Base-by-base conservation (phyloP, 2,329 filamentous ascomycete genomes). In the Claviceps africana region DNA sequence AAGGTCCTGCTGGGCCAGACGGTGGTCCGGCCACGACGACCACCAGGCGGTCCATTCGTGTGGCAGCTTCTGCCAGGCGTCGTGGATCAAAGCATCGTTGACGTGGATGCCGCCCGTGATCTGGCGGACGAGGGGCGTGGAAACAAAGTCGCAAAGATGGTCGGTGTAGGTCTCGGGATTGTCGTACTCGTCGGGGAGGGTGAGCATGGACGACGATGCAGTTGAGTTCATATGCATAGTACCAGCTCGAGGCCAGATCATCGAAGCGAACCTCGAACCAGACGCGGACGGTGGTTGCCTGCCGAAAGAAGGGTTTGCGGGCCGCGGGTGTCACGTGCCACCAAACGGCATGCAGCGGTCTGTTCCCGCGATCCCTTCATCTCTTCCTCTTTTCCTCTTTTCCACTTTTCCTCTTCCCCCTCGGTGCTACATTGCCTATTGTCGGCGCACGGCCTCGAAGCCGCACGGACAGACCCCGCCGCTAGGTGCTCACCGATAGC, bases 41-140 rank as follows among this genome's bases (percentile, higher is more conserved):
- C 62, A 66, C 58, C 62, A 63, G 15, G 47, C 22, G 3, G 61
- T 64, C 64, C 64, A 66, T 30, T 65, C 63, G 10, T 25, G 1
- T 5, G 64, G 64, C 30, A 66, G 46, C 2, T 57, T 54, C 13
- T 54, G 56, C 64, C 64, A 66, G 11, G 63, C 63, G 50, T 62
- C 46, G 40, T 60, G 37, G 48, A 65, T 62, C 31, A 66, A 49
- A 2, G 64, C 61, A 52, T 66, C 64, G 42, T 66, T 66, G 50
- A 66, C 64, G 50, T 66, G 64, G 31, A 66, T 61, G n/a, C 60
- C 64, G 2, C 64, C 64, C 1, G 62, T 64, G 33, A 66, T 60
- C 31, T 66, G 64, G 7, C 58, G 61, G 11, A 65, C 56, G 13
- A 66, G 52, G 4, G 64, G 56, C 7, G 62, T 57, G 4, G 53